phyloP scores from a whole-genome alignment of 805 yeast species.

The Nakazawaea wyomingensis region DNA sequence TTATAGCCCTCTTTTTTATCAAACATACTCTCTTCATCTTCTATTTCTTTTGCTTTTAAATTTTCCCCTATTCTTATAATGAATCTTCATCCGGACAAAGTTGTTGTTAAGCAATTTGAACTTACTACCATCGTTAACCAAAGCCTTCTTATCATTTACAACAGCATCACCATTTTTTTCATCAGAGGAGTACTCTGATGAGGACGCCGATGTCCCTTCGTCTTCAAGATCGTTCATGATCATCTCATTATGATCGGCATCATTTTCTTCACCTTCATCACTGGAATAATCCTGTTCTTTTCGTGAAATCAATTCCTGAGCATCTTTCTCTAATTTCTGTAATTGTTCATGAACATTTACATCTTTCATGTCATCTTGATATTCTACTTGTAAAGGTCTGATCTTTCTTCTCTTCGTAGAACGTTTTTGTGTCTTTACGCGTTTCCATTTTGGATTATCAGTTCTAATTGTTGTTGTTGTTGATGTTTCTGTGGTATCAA shows the following conservation, averaged over 20 bases:
- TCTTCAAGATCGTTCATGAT: constrained; percentile 16
- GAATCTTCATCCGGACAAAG: constrained; percentile 30
- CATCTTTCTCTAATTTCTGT: constrained; percentile 26
- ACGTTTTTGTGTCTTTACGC: constrained; percentile 43
- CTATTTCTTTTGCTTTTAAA: constrained; percentile 18
- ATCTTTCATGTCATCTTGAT: constrained; percentile 27
- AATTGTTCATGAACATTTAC: constrained; percentile 40
- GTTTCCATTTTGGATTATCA: constrained; percentile 20
- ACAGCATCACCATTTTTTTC: constrained; percentile 23
- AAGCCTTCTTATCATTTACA: constrained; percentile 16
- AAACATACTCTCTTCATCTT: background rate
- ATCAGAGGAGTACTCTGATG: constrained; percentile 26
- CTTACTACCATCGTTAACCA: background rate
- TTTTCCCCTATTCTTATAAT: constrained; percentile 20
- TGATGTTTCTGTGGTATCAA: too few species aligned
- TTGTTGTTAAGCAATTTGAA: constrained; percentile 23
- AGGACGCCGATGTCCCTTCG: too few species aligned
- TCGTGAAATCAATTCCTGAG: constrained; percentile 15
- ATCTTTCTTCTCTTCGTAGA: constrained; percentile 47
- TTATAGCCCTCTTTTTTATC: too few species aligned
- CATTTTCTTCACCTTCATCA: constrained; percentile 11
- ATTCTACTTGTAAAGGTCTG: constrained; percentile 29
- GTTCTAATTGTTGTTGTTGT: constrained; percentile 12
- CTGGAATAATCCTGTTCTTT: constrained; percentile 17
- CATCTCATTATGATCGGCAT: constrained; percentile 19